Percentiles rank a stretch among this genome's conserved stretches.
phyloP scores from a whole-genome alignment of 2,329 filamentous ascomycete genomes.

The Alternaria ventricosa region DNA sequence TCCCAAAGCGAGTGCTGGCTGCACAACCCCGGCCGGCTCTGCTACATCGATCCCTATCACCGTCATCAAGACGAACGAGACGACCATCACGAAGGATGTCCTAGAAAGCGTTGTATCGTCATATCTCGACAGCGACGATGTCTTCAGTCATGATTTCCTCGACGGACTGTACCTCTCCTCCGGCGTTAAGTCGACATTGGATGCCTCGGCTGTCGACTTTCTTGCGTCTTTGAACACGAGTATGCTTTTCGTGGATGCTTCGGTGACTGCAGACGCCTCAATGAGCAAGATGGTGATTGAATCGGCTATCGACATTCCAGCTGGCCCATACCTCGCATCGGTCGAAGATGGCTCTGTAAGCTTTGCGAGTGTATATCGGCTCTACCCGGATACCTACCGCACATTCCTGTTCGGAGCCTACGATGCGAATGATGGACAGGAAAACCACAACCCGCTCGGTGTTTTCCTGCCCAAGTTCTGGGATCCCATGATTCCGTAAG shows the following conservation, averaged over 20 bases:
- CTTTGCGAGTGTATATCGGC: constrained; percentile 35
- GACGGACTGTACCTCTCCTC: constrained; percentile 41
- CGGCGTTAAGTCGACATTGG: constrained; percentile 23
- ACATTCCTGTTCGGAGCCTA: constrained; percentile 43
- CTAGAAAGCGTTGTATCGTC: constrained; percentile 38
- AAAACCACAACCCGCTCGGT: constrained; percentile 30
- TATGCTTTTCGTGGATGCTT: constrained; percentile 21
- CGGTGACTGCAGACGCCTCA: constrained; percentile 10
- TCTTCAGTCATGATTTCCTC: constrained; percentile 48
- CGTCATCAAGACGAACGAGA: constrained; percentile 38
- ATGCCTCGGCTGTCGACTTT: constrained; percentile 28
- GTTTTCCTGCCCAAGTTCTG: constrained; percentile 35
- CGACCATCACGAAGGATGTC: constrained; percentile 33
- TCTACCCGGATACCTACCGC: constrained; percentile 39
- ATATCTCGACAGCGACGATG: constrained; percentile 47
- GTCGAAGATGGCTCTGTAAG: constrained; percentile 17
- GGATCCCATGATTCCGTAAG: constrained; percentile 40
- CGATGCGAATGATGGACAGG: constrained; percentile 29
- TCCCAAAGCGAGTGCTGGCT: constrained; percentile 31
- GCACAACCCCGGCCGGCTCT: constrained; percentile 1
- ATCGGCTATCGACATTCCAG: constrained; percentile 20
- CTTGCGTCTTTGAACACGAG: constrained; percentile 22
- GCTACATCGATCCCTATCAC: constrained; percentile 30
- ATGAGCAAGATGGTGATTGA: not conserved
- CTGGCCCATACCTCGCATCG: constrained; percentile 39